A percentile compares a stretch with the other conserved stretches of the same genome.
Evolutionary conservation across 139 green algal genomes (phyloP).

Genomic region (Klebsormidium nitens): DNA sequence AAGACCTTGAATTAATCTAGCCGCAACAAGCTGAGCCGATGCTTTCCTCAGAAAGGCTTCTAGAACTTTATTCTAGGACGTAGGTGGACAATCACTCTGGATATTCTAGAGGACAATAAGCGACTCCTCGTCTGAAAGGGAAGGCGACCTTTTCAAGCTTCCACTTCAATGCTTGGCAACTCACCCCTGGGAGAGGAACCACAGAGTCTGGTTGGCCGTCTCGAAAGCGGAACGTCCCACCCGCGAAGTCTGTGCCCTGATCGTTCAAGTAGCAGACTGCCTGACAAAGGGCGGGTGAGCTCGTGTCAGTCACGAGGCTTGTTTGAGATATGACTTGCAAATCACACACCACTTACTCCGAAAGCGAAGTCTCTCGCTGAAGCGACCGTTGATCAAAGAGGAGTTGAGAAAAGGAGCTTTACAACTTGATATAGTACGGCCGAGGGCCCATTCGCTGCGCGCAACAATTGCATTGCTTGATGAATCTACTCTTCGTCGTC

Average conservation of each 20-base stretch:
- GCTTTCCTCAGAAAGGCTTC: neutral
- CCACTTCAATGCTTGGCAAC: too few relatives aligned
- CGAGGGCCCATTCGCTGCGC: too few relatives aligned
- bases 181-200: constrained; percentile 12
- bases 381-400: neutral
- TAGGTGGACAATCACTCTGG: neutral
- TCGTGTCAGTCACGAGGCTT: too few relatives aligned
- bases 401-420: too few relatives aligned
- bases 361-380: neutral
- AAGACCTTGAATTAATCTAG: neutral
- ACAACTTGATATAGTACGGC: too few relatives aligned
- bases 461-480: too few relatives aligned
- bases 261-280: constrained; percentile 34
- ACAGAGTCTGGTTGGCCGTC: constrained; percentile 21
- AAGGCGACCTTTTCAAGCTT: neutral
- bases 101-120: neutral
- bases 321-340: too few relatives aligned
- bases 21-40: neutral
- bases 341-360: too few relatives aligned
- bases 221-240: constrained; percentile 29
- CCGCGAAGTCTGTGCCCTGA: constrained; percentile 26
- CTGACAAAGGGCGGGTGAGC: constrained; percentile 5
- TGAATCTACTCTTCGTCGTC: too few relatives aligned
- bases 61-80: neutral
- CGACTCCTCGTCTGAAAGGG: neutral